Conservation (phyloP, 2,329 filamentous ascomycete genomes). For the Cercospora nicotianae region DNA sequence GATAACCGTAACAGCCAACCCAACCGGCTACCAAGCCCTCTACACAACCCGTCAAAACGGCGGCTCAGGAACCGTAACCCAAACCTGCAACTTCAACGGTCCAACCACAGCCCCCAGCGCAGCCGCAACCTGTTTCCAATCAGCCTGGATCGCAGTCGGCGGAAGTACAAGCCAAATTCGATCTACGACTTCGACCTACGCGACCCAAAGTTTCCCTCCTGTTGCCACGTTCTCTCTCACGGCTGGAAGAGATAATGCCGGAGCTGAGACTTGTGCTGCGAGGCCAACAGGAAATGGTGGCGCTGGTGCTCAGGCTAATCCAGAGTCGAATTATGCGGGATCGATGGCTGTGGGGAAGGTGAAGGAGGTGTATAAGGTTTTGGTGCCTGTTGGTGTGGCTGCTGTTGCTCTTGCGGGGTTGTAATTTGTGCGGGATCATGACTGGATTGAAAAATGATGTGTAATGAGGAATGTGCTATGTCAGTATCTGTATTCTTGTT, state of each 20-base stretch:
- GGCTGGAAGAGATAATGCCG: not conserved
- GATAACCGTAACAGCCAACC: slow-evolving; percentile 7
- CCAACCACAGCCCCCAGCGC: not conserved
- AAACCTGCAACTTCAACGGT: slow-evolving; percentile 5
- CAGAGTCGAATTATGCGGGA: not conserved
- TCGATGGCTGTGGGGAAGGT: not conserved
- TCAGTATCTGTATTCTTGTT: not conserved
- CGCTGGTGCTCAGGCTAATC: not conserved
- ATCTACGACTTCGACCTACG: not conserved
- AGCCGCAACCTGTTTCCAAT: not conserved
- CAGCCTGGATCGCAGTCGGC: not conserved
- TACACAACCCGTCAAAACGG: not conserved
- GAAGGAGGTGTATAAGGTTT: slow-evolving; percentile 3
- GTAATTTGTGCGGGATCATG: not conserved
- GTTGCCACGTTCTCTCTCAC: not conserved
- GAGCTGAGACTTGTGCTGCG: not conserved
- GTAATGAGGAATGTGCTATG: not conserved
- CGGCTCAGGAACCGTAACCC: slow-evolving; percentile 1
- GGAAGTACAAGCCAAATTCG: not conserved
- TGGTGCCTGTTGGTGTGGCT: slow-evolving; percentile 8
- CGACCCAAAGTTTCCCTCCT: not conserved
- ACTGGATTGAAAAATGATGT: not conserved
- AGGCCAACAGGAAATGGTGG: not conserved
- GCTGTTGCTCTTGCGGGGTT: not conserved
- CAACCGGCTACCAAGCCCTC: slow-evolving; percentile 2